These are phyloP conservation scores for Xylaria curta DNA, from an alignment of 495 filamentous ascomycete species.

Conservation along the genomic window DNA sequence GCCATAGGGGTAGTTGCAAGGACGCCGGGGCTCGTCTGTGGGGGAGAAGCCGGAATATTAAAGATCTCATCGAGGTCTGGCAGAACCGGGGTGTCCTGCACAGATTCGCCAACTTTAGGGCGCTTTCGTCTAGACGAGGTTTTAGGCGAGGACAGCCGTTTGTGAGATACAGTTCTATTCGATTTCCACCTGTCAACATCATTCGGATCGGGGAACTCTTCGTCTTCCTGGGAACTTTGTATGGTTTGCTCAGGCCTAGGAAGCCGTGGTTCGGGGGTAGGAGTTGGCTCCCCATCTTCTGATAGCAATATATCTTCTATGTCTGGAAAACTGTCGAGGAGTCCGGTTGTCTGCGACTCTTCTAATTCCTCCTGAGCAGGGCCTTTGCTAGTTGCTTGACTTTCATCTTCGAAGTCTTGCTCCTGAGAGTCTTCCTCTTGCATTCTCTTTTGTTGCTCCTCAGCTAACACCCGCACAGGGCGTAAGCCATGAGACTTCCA, in stretches of 20 bases:
- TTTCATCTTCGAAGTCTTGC: constrained; percentile 59
- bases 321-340: constrained; percentile 29
- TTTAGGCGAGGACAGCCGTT: constrained; percentile 37
- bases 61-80: constrained; percentile 28
- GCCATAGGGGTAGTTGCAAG: constrained; percentile 27
- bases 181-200: constrained; percentile 40
- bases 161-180: constrained; percentile 23
- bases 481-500: constrained; percentile 68
- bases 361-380: constrained; percentile 33
- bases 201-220: constrained; percentile 40
- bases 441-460: constrained; percentile 37
- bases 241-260: constrained; percentile 21
- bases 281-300: constrained; percentile 21
- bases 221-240: constrained; percentile 37
- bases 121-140: constrained; percentile 32
- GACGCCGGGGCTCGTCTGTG: constrained; percentile 37
- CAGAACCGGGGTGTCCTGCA: constrained; percentile 21
- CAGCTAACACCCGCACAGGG: constrained; percentile 60
- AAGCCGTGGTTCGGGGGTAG: constrained; percentile 21
- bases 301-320: constrained; percentile 38
- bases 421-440: constrained; percentile 57
- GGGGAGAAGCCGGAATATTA: constrained; percentile 39
- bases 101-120: constrained; percentile 29
- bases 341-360: constrained; percentile 38
- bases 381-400: constrained; percentile 41